These are phyloP conservation scores for Corymbia calophylla DNA, from an alignment of 441 rosid species.

Conservation along the genomic window DNA sequence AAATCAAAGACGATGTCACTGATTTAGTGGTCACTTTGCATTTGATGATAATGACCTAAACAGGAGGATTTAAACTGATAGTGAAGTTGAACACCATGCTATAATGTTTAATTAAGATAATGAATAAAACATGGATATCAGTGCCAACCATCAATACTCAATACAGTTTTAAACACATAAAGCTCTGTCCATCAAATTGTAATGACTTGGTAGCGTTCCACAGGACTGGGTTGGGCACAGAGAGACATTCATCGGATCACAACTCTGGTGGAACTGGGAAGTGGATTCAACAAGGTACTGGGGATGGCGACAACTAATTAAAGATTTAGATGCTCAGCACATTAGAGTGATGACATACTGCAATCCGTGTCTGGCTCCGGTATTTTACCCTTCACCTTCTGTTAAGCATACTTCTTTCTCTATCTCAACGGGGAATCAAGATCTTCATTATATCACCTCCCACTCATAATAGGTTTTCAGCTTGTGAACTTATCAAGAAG, in stretches of 20 bases:
- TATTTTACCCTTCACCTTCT: constrained; percentile 9
- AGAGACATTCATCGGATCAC: constrained; percentile 56
- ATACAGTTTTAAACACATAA: background rate
- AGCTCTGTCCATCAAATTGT: background rate
- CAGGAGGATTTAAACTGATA: background rate
- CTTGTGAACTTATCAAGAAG: constrained; percentile 2
- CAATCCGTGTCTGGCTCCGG: constrained; percentile 72
- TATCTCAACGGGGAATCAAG: background rate
- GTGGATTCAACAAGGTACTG: constrained; percentile 44
- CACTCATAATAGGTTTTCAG: background rate
- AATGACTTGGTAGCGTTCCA: constrained; percentile 2
- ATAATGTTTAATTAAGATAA: background rate
- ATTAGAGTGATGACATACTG: constrained; percentile 70
- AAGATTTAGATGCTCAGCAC: constrained; percentile 38
- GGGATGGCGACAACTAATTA: constrained; percentile 48
- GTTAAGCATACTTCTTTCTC: background rate
- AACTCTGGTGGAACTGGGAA: constrained; percentile 86
- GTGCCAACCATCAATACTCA: background rate
- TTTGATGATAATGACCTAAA: background rate
- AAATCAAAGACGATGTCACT: background rate
- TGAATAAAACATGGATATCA: background rate
- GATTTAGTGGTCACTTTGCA: background rate
- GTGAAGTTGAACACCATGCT: background rate
- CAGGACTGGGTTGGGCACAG: constrained; percentile 79
- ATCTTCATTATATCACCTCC: background rate